These are phyloP conservation scores for Macrophomina phaseolina DNA, from an alignment of 2,329 filamentous ascomycete species.

Conservation along the genomic window DNA sequence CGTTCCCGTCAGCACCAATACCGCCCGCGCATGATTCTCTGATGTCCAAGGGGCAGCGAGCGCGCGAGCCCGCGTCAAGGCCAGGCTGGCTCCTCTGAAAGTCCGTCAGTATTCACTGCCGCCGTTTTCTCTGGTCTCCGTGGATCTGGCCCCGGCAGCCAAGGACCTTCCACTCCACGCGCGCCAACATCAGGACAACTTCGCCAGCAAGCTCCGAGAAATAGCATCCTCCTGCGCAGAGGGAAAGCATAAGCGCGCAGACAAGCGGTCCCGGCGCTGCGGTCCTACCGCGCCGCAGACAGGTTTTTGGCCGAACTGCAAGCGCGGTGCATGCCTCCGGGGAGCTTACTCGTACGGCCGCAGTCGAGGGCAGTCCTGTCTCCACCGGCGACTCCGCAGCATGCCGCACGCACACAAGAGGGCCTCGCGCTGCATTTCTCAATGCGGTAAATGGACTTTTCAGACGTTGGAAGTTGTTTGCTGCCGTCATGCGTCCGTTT, in stretches of 20 bases:
- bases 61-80: neutral
- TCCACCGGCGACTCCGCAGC: slow-evolving; percentile 9
- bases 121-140: too few relatives aligned
- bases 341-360: neutral
- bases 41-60: neutral
- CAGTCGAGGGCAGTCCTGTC: neutral
- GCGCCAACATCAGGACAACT: too few relatives aligned
- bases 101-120: neutral
- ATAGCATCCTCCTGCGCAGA: too few relatives aligned
- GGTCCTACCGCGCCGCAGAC: too few relatives aligned
- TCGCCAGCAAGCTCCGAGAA: too few relatives aligned
- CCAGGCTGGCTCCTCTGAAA: neutral
- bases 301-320: too few relatives aligned
- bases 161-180: too few relatives aligned
- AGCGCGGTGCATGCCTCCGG: neutral
- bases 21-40: neutral
- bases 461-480: slow-evolving; percentile 18
- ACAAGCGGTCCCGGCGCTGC: too few relatives aligned
- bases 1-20: neutral
- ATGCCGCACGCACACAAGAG: neutral
- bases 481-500: neutral
- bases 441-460: slow-evolving; percentile 20
- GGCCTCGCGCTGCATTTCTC: slow-evolving; percentile 16
- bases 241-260: too few relatives aligned
- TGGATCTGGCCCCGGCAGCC: too few relatives aligned